Base-by-base conservation (phyloP, 2,329 filamentous ascomycete species). In the Phialocephala subalpina region DNA sequence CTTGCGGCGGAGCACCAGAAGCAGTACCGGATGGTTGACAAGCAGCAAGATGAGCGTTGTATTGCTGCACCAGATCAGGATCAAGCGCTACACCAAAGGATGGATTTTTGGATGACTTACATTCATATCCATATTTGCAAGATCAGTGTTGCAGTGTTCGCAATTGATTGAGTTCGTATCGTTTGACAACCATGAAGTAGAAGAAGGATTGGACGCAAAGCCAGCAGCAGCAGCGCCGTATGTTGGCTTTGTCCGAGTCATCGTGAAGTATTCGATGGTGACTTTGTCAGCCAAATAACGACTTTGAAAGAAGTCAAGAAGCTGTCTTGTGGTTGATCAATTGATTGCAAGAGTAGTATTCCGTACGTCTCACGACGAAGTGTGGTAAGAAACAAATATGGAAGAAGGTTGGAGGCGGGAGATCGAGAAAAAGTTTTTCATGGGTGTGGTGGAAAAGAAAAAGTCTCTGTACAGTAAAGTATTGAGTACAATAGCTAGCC, bases 311-410 rank as follows among this genome's bases (percentile, higher is more conserved):
- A 65, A 61, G 49, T 45, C 52, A 63, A 35, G 57, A 67, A 58
- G 59, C 56, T 27, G 38, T 47, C 63, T 52, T 52, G 62, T 20
- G 47, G 11, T 49, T 35, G 58, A 58, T 47, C 56, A 66, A 59
- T 49, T 55, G 58, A 64, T 58, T 62, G 63, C 53, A 62, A 63
- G 66, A 65, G 57, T 47, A 67, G 42, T 65, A 65, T 63, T 67
- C 62, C 42, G 62, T 53, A 25, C 58, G 62, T 64, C 65, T 67
- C 62, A 64, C 62, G 42, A 62, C 53, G 45, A 56, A 55, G 36
- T 56, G 38, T 25, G 57, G 38, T 29, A 49, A 55, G 56, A 38
- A 53, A 55, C 45, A 42, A 36, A 36, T 55, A 22, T 56, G 25
- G 36, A 60, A 3, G 29, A 47, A 18, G 5, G 25, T 42, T 59